Percentiles rank a stretch among this genome's conserved stretches.
phyloP scores from a whole-genome alignment of 441 rosid genomes.

The California macrophylla region DNA sequence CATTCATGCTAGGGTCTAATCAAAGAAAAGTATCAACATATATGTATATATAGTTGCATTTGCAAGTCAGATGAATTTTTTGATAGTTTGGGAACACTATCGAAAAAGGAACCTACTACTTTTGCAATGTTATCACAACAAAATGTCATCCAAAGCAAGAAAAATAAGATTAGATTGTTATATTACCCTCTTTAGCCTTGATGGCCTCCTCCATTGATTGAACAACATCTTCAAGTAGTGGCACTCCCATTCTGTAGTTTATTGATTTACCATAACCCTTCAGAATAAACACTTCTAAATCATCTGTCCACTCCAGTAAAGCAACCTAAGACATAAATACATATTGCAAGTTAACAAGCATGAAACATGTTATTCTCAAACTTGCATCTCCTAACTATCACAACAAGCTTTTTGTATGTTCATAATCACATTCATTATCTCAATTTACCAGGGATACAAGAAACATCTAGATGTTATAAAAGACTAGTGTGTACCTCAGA shows the following conservation, averaged over 20 bases:
- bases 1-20: too few relatives aligned
- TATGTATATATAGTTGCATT: too few relatives aligned
- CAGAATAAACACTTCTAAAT: conserved; percentile 62
- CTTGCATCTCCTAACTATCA: background rate
- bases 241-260: conserved; percentile 83
- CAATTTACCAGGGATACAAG: background rate
- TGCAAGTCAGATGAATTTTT: too few relatives aligned
- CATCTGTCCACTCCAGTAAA: conserved; percentile 94
- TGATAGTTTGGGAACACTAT: too few relatives aligned
- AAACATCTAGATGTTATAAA: background rate
- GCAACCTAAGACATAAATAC: conserved; percentile 37
- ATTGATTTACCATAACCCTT: conserved; percentile 85
- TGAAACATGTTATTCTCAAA: conserved; percentile 7
- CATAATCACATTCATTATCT: background rate
- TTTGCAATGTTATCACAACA: background rate
- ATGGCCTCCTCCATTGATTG: conserved; percentile 85
- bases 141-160: too few relatives aligned
- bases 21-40: too few relatives aligned
- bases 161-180: conserved; percentile 4
- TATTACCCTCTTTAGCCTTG: conserved; percentile 58
- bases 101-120: background rate
- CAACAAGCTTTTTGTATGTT: background rate
- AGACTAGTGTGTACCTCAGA: conserved; percentile 45
- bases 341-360: conserved; percentile 18
- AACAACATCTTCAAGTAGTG: conserved; percentile 72